phyloP scores from a whole-genome alignment of 1,284 basidiomycete species.

The Taiwanofungus camphoratus region DNA sequence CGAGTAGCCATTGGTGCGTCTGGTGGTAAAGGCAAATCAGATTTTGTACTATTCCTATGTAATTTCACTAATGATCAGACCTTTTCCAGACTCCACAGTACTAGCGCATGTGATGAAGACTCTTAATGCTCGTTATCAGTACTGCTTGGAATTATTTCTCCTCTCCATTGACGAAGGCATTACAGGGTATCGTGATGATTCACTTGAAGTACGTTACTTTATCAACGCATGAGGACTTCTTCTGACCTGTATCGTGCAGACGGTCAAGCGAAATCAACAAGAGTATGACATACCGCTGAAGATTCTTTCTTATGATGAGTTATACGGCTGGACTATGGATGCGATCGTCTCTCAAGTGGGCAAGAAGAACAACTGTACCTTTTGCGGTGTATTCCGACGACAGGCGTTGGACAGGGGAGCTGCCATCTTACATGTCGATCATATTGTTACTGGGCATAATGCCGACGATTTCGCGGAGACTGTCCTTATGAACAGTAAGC shows the following conservation, averaged over 20 bases:
- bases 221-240: neutral
- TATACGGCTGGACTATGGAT: slow-evolving; percentile 99
- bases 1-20: slow-evolving; percentile 96
- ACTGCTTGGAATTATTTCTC: slow-evolving; percentile 88
- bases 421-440: slow-evolving; percentile 84
- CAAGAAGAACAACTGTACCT: slow-evolving; percentile 98
- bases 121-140: slow-evolving; percentile 90
- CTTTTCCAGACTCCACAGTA: slow-evolving; percentile 85
- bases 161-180: slow-evolving; percentile 99
- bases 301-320: slow-evolving; percentile 92
- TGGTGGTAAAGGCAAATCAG: slow-evolving; percentile 92
- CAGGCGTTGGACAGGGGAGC: slow-evolving; percentile 97
- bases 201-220: slow-evolving; percentile 67
- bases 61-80: no score
- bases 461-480: slow-evolving; percentile 99
- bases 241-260: slow-evolving; percentile 42
- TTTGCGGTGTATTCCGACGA: slow-evolving; percentile 95
- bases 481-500: slow-evolving; percentile 95
- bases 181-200: slow-evolving; percentile 97
- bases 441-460: slow-evolving; percentile 99
- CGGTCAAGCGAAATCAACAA: slow-evolving; percentile 94
- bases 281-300: slow-evolving; percentile 96
- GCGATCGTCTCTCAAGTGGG: slow-evolving; percentile 90
- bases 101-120: slow-evolving; percentile 96
- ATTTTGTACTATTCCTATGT: no score